A percentile compares a stretch with the other conserved stretches of the same genome.
Evolutionary conservation across 2,329 filamentous ascomycete species (phyloP).

Genomic region (Davidsoniella neocaledoniae): DNA sequence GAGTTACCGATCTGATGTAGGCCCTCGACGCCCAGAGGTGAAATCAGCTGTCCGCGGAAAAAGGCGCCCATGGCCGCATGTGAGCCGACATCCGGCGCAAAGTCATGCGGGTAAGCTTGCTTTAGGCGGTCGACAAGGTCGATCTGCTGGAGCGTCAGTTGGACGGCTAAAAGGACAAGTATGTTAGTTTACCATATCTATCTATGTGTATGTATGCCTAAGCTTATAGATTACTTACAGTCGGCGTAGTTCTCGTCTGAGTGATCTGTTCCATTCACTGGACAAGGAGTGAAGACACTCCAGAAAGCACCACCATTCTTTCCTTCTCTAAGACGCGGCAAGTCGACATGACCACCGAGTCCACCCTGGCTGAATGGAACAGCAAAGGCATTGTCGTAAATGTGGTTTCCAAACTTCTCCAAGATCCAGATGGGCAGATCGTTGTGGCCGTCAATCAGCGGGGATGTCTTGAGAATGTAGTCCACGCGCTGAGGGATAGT

Average conservation of each 20-base stretch:
- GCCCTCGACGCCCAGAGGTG: conserved; percentile 67
- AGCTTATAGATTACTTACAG: conserved; percentile 28
- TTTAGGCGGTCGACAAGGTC: conserved; percentile 53
- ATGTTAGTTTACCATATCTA: not conserved
- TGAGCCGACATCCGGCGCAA: conserved; percentile 47
- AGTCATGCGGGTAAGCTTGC: conserved; percentile 46
- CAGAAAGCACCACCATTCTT: conserved; percentile 77
- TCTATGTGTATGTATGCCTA: not conserved
- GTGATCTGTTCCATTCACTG: conserved; percentile 53
- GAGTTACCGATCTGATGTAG: conserved; percentile 89
- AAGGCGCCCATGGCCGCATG: conserved; percentile 46
- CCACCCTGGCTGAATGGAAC: conserved; percentile 55
- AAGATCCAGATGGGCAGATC: conserved; percentile 68
- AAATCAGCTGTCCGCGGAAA: conserved; percentile 47
- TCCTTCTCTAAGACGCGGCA: conserved; percentile 56
- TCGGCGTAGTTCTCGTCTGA: conserved; percentile 53
- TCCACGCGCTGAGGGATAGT: conserved; percentile 4
- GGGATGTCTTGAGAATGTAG: conserved; percentile 7
- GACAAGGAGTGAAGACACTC: conserved; percentile 72
- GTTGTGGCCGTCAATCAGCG: conserved; percentile 61
- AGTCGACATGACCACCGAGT: conserved; percentile 56
- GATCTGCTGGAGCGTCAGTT: conserved; percentile 56
- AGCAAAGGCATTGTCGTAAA: conserved; percentile 60
- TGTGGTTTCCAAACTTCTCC: conserved; percentile 51
- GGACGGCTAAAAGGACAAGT: conserved; percentile 31